Evolutionary conservation across 2,329 filamentous ascomycete genomes (phyloP).

Genomic region (Talaromyces marneffei): DNA sequence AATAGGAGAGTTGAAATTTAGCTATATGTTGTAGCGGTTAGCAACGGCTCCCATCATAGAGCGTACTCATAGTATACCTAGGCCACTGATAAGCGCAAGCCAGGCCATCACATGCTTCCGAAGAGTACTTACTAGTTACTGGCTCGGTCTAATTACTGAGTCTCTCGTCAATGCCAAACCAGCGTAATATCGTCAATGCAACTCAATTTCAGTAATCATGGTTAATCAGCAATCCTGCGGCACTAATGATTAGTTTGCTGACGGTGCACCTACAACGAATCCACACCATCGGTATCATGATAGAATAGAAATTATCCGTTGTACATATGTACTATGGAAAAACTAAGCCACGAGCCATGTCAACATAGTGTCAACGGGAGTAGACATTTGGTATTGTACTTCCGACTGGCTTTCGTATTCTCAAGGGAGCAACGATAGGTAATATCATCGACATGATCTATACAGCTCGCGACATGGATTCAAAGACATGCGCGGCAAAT

Average conservation of each 20-base stretch:
- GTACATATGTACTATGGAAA: not conserved
- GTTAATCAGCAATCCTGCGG: not conserved
- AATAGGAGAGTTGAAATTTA: not conserved
- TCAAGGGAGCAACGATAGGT: not conserved
- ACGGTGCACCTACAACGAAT: not conserved
- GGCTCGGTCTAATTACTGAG: not conserved
- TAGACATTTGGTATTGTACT: not conserved
- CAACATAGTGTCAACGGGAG: not conserved
- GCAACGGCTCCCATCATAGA: too few relatives aligned
- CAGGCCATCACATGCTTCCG: not conserved
- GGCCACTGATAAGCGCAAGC: not conserved
- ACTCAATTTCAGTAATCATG: not conserved
- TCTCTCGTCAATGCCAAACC: not conserved
- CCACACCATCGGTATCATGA: not conserved
- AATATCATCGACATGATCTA: not conserved
- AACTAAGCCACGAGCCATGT: not conserved
- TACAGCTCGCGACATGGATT: not conserved
- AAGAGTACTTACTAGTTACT: not conserved
- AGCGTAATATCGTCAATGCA: not conserved
- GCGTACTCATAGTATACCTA: too few relatives aligned
- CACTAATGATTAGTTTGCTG: not conserved
- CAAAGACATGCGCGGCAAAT: not conserved
- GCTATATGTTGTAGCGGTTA: not conserved
- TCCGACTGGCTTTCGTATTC: not conserved
- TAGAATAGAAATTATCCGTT: not conserved